These are phyloP conservation scores for Suillus bovinus DNA, from an alignment of 768 basidiomycete genomes.

Conservation along the genomic window DNA sequence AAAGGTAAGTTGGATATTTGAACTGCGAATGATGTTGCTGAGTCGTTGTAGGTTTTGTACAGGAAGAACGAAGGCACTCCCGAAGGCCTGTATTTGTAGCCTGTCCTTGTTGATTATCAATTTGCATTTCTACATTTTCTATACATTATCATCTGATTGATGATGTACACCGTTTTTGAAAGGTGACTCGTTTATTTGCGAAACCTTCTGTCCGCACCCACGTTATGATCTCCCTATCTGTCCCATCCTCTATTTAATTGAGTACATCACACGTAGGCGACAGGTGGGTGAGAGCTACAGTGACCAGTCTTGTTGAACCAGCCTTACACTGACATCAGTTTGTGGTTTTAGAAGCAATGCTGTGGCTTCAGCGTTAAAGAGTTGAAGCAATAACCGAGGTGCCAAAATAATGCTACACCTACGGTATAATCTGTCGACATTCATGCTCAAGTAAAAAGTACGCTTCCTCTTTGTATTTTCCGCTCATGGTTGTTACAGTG, in stretches of 20 bases:
- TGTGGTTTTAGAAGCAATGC: not conserved
- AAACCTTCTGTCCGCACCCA: not conserved
- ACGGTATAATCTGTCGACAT: not conserved
- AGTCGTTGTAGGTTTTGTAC: conserved; percentile 67
- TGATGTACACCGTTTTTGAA: not conserved
- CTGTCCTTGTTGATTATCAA: not conserved
- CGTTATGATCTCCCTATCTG: not conserved
- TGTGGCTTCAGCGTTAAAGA: not conserved
- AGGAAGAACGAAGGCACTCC: conserved; percentile 98
- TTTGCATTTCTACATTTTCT: not conserved
- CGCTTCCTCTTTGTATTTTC: not conserved
- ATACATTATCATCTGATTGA: conserved; percentile 1
- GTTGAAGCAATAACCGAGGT: too few species aligned
- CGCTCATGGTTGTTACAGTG: not conserved
- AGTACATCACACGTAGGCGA: not conserved
- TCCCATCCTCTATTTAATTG: not conserved
- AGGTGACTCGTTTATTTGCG: not conserved
- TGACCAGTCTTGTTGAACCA: not conserved
- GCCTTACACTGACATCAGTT: not conserved
- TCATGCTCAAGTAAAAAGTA: not conserved
- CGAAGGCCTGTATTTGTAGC: conserved; percentile 81
- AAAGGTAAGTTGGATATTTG: conserved; percentile 58
- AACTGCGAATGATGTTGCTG: conserved; percentile 8
- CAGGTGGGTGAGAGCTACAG: not conserved
- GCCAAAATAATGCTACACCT: not conserved